These are phyloP conservation scores for Cutaneotrichosporon arboriforme DNA, from an alignment of 1,284 basidiomycete species.

Conservation along the genomic window DNA sequence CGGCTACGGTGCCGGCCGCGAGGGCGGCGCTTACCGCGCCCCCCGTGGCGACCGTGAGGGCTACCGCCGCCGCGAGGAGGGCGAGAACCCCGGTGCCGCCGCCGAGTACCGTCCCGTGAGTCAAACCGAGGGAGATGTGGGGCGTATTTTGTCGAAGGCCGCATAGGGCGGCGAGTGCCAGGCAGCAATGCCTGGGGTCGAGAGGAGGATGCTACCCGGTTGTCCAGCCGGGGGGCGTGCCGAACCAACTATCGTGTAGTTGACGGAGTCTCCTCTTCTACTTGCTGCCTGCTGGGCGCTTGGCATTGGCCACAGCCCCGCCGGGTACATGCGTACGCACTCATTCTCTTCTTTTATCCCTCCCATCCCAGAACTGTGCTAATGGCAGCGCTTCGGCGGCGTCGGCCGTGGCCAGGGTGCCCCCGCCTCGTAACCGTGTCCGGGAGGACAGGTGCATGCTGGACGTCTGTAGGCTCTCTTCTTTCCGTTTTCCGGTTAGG, in stretches of 20 bases:
- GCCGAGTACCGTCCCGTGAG: conserved; percentile 66
- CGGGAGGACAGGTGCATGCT: conserved; percentile 28
- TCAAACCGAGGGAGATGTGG: not conserved
- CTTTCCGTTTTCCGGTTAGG: no score
- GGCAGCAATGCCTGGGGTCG: no score
- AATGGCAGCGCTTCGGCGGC: conserved; percentile 61
- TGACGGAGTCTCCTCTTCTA: no score
- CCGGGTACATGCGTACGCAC: no score
- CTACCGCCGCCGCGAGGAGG: conserved; percentile 61
- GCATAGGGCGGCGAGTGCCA: not conserved
- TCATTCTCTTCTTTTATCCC: not conserved
- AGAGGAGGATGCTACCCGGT: no score
- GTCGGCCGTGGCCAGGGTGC: conserved; percentile 83
- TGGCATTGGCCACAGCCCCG: no score
- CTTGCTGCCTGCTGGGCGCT: no score
- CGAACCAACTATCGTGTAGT: no score
- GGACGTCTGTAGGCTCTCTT: no score
- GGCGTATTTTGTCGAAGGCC: not conserved
- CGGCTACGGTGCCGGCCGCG: conserved; percentile 55
- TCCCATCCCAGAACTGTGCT: not conserved
- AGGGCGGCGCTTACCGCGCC: conserved; percentile 64
- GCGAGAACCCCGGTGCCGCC: conserved; percentile 64
- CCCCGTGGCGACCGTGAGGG: conserved; percentile 70
- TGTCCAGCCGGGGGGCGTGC: no score
- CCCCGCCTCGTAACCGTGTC: conserved; percentile 57